These are phyloP conservation scores for Saccharomyces hybrid DNA, from an alignment of 1,139 yeast genomes.

Conservation along the genomic window DNA sequence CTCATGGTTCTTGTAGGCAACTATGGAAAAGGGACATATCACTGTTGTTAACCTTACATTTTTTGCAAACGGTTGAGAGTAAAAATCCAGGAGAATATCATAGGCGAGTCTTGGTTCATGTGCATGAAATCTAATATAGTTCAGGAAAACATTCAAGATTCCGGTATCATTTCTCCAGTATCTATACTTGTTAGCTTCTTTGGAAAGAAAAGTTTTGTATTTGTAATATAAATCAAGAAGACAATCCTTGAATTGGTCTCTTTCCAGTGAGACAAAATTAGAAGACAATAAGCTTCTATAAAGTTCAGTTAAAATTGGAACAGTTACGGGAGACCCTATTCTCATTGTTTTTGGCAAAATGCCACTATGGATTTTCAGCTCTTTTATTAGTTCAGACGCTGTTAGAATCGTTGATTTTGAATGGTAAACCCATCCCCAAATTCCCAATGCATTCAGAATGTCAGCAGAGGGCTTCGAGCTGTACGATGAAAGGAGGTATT, in stretches of 20 bases:
- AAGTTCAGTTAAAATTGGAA: slow-evolving; percentile 18
- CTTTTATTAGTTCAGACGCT: slow-evolving; percentile 6
- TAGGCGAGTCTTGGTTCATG: slow-evolving; percentile 20
- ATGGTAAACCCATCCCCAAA: slow-evolving; percentile 1
- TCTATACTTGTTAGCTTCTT: slow-evolving; percentile 1
- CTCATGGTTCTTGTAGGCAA: slow-evolving; percentile 18
- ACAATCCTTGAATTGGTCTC: slow-evolving; percentile 12
- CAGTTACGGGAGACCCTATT: slow-evolving; percentile 8
- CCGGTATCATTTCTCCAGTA: slow-evolving; percentile 19
- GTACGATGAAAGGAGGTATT: slow-evolving; percentile 1
- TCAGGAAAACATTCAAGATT: slow-evolving; percentile 17
- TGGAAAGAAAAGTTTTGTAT: slow-evolving; percentile 11
- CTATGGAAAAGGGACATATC: slow-evolving; percentile 24
- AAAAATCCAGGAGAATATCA: slow-evolving; percentile 21
- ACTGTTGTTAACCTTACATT: slow-evolving; percentile 9
- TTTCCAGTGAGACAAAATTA: slow-evolving; percentile 8
- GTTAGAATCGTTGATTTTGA: neutral
- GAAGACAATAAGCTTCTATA: slow-evolving; percentile 17
- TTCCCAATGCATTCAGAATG: neutral
- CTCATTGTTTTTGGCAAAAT: slow-evolving; percentile 10
- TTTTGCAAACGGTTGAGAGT: slow-evolving; percentile 8
- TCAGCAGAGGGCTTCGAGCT: neutral
- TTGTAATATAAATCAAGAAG: slow-evolving; percentile 18
- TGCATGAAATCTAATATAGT: slow-evolving; percentile 15
- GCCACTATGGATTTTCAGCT: slow-evolving; percentile 6